These are phyloP conservation scores for Xylariaceae sp. DNA, from an alignment of 2,329 filamentous ascomycete species.

Conservation along the genomic window DNA sequence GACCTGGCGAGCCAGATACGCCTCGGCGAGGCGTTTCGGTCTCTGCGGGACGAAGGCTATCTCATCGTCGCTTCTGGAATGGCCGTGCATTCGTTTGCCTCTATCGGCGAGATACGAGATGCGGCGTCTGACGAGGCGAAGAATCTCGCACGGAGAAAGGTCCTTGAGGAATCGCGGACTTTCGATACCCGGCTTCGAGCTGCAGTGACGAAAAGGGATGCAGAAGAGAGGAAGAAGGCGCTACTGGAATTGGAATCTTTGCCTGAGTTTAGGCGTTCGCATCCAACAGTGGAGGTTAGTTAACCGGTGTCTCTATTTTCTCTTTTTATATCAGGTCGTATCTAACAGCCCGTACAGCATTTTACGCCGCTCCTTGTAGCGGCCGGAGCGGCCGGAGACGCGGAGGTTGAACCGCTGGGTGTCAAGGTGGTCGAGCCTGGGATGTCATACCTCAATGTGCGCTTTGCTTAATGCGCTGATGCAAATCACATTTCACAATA, in stretches of 20 bases:
- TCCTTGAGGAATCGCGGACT: constrained; percentile 23
- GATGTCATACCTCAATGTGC: constrained; percentile 30
- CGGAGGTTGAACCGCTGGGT: constrained; percentile 17
- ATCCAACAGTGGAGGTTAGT: constrained; percentile 24
- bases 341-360: constrained; percentile 10
- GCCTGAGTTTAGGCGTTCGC: constrained; percentile 25
- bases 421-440: constrained; percentile 26
- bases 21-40: constrained; percentile 23
- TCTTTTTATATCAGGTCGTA: background rate
- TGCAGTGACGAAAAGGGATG: constrained; percentile 14
- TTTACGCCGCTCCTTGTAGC: constrained; percentile 28
- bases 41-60: constrained; percentile 25
- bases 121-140: constrained; percentile 14
- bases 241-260: constrained; percentile 17
- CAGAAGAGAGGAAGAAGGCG: constrained; percentile 15
- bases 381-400: constrained; percentile 25
- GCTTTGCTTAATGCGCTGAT: constrained; percentile 10
- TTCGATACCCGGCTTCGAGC: constrained; percentile 23
- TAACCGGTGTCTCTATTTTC: background rate
- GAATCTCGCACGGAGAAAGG: constrained; percentile 8
- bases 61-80: constrained; percentile 27
- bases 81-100: constrained; percentile 29
- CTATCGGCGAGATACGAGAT: constrained; percentile 17
- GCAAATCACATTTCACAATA: background rate
- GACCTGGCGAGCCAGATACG: constrained; percentile 26